These are phyloP conservation scores for Cytospora schulzeri DNA, from an alignment of 2,329 filamentous ascomycete species.

Conservation along the genomic window DNA sequence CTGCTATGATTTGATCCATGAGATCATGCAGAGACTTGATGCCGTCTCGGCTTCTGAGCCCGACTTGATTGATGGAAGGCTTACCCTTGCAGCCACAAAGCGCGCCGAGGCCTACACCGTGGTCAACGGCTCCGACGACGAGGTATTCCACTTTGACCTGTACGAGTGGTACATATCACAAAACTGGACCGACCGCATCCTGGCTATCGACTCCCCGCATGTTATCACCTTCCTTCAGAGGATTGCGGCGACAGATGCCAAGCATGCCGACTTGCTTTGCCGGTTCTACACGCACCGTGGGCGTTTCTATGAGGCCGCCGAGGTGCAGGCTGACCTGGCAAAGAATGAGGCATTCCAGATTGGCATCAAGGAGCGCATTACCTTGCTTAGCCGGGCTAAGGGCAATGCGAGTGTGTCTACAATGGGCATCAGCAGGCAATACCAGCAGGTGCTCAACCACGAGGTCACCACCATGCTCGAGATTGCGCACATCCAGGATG, in stretches of 20 bases:
- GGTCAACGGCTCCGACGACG: slow-evolving; percentile 83
- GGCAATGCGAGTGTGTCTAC: slow-evolving; percentile 87
- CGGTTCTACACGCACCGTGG: slow-evolving; percentile 85
- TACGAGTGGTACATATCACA: slow-evolving; percentile 96
- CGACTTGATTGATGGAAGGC: slow-evolving; percentile 75
- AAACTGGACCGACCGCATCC: slow-evolving; percentile 81
- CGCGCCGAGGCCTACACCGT: slow-evolving; percentile 87
- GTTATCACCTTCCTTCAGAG: slow-evolving; percentile 84
- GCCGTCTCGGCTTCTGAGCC: slow-evolving; percentile 67
- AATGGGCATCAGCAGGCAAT: slow-evolving; percentile 73
- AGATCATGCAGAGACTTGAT: slow-evolving; percentile 79
- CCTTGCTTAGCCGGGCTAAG: slow-evolving; percentile 86
- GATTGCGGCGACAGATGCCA: slow-evolving; percentile 69
- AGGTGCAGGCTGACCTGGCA: slow-evolving; percentile 81
- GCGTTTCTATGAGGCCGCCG: slow-evolving; percentile 82
- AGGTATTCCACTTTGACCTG: slow-evolving; percentile 94
- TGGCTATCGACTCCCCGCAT: slow-evolving; percentile 81
- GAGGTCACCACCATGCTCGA: slow-evolving; percentile 86
- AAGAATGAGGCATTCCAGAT: slow-evolving; percentile 75
- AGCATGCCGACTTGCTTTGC: slow-evolving; percentile 89
- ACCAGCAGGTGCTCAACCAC: slow-evolving; percentile 82
- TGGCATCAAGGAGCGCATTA: slow-evolving; percentile 81
- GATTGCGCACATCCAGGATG: slow-evolving; percentile 92
- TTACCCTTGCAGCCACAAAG: slow-evolving; percentile 75
- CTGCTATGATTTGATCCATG: slow-evolving; percentile 87